Conservation (phyloP, 78 protist species). For the Bodo saltans region DNA sequence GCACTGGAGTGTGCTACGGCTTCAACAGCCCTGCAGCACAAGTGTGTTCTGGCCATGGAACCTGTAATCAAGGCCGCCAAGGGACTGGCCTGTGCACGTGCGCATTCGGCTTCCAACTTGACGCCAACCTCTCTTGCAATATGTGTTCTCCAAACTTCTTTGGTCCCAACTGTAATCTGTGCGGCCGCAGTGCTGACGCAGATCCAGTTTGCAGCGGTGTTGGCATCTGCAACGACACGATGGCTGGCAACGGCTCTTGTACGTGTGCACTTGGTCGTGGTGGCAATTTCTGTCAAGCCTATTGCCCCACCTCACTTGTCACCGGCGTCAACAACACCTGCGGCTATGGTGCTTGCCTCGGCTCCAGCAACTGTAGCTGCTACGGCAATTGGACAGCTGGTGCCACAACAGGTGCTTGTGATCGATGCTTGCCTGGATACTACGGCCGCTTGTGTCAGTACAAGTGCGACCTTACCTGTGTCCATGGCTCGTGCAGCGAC, state of each 20-base stretch:
- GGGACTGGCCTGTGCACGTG: conserved; percentile 22
- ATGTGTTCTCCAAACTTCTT: no score
- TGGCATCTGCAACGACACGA: not conserved
- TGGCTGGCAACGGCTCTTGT: conserved; percentile 6
- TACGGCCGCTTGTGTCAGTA: conserved; percentile 9
- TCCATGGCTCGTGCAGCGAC: not conserved
- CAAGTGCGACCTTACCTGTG: conserved; percentile 1
- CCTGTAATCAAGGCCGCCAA: not conserved
- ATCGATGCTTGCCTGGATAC: not conserved
- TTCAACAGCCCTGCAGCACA: no score
- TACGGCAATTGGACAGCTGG: not conserved
- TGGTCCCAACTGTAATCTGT: not conserved
- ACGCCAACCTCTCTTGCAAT: no score
- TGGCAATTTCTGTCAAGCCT: not conserved
- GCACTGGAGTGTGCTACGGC: not conserved
- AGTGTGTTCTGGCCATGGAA: conserved; percentile 23
- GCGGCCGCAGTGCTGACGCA: not conserved
- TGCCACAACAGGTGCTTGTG: not conserved
- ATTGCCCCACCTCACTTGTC: not conserved
- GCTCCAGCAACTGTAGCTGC: not conserved
- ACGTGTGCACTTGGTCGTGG: not conserved
- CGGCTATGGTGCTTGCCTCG: not conserved
- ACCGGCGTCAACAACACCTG: not conserved
- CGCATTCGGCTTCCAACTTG: not conserved
- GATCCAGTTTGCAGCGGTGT: not conserved